These are phyloP conservation scores for Xylariaceae sp. DNA, from an alignment of 2,329 filamentous ascomycete genomes.

Conservation along the genomic window DNA sequence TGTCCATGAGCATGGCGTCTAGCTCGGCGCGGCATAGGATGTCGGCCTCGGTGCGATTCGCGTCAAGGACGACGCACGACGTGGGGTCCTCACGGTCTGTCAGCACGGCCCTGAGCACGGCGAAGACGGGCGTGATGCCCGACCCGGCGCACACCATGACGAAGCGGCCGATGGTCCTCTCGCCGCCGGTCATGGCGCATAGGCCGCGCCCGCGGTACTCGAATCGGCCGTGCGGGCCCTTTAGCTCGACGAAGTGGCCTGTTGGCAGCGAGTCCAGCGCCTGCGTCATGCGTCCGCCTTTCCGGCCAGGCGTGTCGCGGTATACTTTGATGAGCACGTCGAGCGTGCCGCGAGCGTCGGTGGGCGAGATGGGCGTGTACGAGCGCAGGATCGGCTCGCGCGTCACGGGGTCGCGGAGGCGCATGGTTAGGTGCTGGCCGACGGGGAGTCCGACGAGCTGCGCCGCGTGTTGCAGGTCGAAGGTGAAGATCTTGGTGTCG, in stretches of 20 bases:
- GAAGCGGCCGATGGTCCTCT: constrained; percentile 58
- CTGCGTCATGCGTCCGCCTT: constrained; percentile 76
- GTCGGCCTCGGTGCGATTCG: constrained; percentile 71
- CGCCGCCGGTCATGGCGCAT: constrained; percentile 54
- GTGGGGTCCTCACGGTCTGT: constrained; percentile 59
- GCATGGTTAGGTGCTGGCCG: constrained; percentile 83
- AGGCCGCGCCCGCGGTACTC: constrained; percentile 65
- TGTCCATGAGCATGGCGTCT: constrained; percentile 52
- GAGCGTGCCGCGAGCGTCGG: constrained; percentile 53
- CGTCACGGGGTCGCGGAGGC: constrained; percentile 65
- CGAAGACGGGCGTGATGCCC: constrained; percentile 90
- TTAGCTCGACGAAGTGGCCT: constrained; percentile 73
- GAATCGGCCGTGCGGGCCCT: constrained; percentile 82
- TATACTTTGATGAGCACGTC: constrained; percentile 83
- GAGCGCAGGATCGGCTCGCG: constrained; percentile 72
- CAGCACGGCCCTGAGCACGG: constrained; percentile 71
- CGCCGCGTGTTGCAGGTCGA: constrained; percentile 64
- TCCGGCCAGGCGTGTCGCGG: constrained; percentile 48
- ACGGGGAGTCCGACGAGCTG: constrained; percentile 73
- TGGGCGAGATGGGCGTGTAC: constrained; percentile 77
- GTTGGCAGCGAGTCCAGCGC: constrained; percentile 68
- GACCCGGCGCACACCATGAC: constrained; percentile 84
- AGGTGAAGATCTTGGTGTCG: constrained; percentile 77
- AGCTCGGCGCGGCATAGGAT: constrained; percentile 75
- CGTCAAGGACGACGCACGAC: constrained; percentile 66